Base-by-base conservation (phyloP, 768 basidiomycete genomes). In the Termitomyces sp. region DNA sequence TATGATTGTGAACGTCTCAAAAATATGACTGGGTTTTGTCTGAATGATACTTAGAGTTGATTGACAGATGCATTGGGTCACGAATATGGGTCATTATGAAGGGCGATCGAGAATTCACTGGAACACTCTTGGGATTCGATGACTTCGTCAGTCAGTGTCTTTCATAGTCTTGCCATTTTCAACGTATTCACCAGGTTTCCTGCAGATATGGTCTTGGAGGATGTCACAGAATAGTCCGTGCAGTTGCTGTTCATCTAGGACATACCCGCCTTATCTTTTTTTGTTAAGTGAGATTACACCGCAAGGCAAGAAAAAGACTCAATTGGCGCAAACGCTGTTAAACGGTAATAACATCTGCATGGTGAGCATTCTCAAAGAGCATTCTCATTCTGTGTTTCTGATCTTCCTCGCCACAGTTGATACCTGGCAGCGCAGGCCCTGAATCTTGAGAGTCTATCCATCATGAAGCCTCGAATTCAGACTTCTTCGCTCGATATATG, bases 1-100 rank as follows among this genome's bases (percentile, higher is more conserved):
- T 89, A 67, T 59, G 73, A 38, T 54, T n/a, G 1, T 22, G 43
- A 51, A 33, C 13, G 20, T 50, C 48, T 32, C 52, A 24, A 58
- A 45, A 2, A 30, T 13, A n/a, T 38, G 18, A 30, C 11, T 14
- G 28, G 20, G 35, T n/a, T n/a, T 40, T 20, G 38, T 32, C 54
- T 55, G 44, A 55, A 44, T 14, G 7, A 32, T 26, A 35, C 32
- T 54, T 62, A 95, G 96, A 98, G 71, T 80, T 99, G 45, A 96
- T 99, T 66, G 96, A 99, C 72, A 84, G 91, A 70, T 98, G 96
- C 69, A 98, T 98, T 70, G 96, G 96, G 56, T 96, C 94, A 35
- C 84, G 86, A 50, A 95, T 98, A 68, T 97, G 94, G 92, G 96
- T 98, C 66, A 86, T 98, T 70, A 98, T 97, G 93, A 98, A 98